Evolutionary conservation across 805 yeast genomes (phyloP).

Genomic region (Ogataea parapolymorpha): DNA sequence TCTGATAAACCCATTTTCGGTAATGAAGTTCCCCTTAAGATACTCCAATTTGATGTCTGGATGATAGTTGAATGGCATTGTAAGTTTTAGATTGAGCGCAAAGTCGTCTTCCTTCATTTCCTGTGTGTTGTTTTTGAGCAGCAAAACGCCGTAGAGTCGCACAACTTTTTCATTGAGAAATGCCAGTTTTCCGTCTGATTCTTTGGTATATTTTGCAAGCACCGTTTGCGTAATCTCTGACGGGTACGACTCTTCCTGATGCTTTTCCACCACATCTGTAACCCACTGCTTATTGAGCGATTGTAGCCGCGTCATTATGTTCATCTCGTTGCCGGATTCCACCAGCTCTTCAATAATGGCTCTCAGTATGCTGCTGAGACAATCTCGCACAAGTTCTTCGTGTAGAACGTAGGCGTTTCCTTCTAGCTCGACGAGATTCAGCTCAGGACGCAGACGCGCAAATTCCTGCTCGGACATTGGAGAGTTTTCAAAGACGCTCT

Average conservation of each 20-base stretch:
- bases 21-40: slow-evolving; percentile 28
- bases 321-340: slow-evolving; percentile 12
- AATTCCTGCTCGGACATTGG: slow-evolving; percentile 11
- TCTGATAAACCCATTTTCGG: slow-evolving; percentile 40
- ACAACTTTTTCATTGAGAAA: slow-evolving; percentile 19
- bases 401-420: slow-evolving; percentile 10
- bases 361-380: slow-evolving; percentile 10
- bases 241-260: slow-evolving; percentile 8
- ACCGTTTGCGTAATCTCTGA: slow-evolving; percentile 11
- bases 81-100: slow-evolving; percentile 57
- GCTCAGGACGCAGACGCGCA: slow-evolving; percentile 3
- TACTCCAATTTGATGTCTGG: slow-evolving; percentile 52
- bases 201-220: slow-evolving; percentile 9
- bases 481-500: slow-evolving; percentile 12
- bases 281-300: slow-evolving; percentile 3
- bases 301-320: slow-evolving; percentile 9
- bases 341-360: slow-evolving; percentile 9
- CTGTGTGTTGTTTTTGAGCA: slow-evolving; percentile 11
- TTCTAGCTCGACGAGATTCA: slow-evolving; percentile 15
- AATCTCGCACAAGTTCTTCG: slow-evolving; percentile 14
- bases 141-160: slow-evolving; percentile 16
- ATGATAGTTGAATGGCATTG: slow-evolving; percentile 54
- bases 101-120: slow-evolving; percentile 45
- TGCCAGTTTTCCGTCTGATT: slow-evolving; percentile 14
- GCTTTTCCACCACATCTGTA: background rate